Evolutionary conservation across 2,329 filamentous ascomycete species (phyloP).

Genomic region (Bipolaris sorokiniana): DNA sequence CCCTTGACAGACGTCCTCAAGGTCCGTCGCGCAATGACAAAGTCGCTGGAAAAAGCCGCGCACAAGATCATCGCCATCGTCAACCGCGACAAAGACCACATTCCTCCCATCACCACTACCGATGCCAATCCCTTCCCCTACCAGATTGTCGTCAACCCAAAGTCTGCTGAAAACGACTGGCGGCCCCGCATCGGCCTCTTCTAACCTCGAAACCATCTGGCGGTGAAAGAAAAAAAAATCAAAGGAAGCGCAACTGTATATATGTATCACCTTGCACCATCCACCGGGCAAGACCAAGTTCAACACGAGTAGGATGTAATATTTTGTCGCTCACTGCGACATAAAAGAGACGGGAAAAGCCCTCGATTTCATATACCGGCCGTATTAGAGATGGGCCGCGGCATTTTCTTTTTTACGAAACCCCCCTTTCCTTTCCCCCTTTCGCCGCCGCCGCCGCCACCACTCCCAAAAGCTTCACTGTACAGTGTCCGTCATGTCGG

Average conservation of each 20-base stretch:
- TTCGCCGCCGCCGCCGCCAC: constrained; percentile 4
- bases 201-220: constrained; percentile 15
- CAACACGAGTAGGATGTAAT: constrained; percentile 29
- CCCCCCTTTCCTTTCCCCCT: constrained; percentile 6
- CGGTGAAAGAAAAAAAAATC: background rate
- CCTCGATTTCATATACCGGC: background rate
- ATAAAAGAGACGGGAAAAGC: constrained; percentile 32
- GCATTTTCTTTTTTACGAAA: constrained; percentile 2
- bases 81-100: constrained; percentile 91
- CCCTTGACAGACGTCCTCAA: constrained; percentile 85
- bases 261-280: constrained; percentile 26
- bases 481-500: constrained; percentile 37
- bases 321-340: constrained; percentile 4
- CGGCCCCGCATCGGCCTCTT: constrained; percentile 72
- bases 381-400: constrained; percentile 12
- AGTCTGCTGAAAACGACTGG: constrained; percentile 68
- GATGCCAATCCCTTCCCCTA: constrained; percentile 95
- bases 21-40: constrained; percentile 88
- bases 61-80: constrained; percentile 89
- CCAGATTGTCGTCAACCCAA: constrained; percentile 87
- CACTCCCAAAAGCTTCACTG: constrained; percentile 24
- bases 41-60: constrained; percentile 82
- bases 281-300: constrained; percentile 23
- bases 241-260: constrained; percentile 25
- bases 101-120: constrained; percentile 92